These are phyloP conservation scores for Phyllostachys edulis DNA, from an alignment of 176 grass and related monocot genomes.

Conservation along the genomic window DNA sequence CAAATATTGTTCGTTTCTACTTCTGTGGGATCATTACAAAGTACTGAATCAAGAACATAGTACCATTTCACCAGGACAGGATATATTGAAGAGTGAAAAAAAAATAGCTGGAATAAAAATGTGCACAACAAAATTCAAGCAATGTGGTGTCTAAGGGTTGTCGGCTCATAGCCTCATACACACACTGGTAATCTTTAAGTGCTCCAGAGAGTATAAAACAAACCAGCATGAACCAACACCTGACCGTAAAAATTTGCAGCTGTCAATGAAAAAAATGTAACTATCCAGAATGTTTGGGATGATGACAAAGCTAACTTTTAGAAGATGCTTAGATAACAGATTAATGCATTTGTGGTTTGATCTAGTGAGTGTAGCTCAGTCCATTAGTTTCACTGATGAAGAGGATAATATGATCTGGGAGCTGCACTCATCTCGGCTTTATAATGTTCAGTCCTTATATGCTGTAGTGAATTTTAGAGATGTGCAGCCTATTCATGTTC, in stretches of 20 bases:
- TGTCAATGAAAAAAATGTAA: too few species aligned
- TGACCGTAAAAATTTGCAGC: neutral
- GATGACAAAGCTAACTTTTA: too few species aligned
- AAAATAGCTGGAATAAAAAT: neutral
- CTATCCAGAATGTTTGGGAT: too few species aligned
- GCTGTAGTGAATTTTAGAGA: too few species aligned
- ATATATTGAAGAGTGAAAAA: neutral
- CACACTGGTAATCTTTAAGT: neutral
- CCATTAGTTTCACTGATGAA: too few species aligned
- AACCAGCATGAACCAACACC: neutral
- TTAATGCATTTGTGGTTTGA: too few species aligned
- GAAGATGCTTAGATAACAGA: too few species aligned
- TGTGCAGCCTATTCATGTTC: too few species aligned
- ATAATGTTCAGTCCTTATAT: too few species aligned
- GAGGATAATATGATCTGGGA: too few species aligned
- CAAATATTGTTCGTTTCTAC: neutral
- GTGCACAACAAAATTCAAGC: neutral
- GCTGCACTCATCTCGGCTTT: too few species aligned
- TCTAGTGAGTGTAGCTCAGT: too few species aligned
- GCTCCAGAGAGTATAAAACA: neutral
- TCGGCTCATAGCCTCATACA: neutral
- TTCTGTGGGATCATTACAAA: constrained; percentile 28
- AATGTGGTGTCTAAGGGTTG: neutral
- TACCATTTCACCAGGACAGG: neutral
- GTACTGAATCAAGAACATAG: neutral